Evolutionary conservation across 495 filamentous ascomycete genomes (phyloP), one percentile per base, ranked within the genome.

Genomic region (Daldinia grandis): DNA sequence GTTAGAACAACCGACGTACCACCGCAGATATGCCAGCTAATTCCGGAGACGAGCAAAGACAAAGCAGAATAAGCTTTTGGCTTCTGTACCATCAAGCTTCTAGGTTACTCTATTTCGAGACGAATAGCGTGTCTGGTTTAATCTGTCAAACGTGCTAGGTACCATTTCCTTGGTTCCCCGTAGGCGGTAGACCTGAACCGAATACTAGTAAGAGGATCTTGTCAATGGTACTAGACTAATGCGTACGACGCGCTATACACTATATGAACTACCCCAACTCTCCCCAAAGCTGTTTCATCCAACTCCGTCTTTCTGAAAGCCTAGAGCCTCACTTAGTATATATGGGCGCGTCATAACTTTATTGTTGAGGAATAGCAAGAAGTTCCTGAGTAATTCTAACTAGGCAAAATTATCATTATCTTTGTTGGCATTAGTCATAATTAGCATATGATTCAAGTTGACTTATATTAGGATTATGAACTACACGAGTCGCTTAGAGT

Each of bases 1-100:
- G 62, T 61, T 70, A 70, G 61, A 65, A 21, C 21, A 62, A 42
- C 68, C 68, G 68, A 65, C 40, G 51, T 70, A 65, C 15, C 62
- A 70, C 68, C 62, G 59, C 5, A 40, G 24, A 58, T 60, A 50
- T 64, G 56, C 56, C 67, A 65, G 28, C 24, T 28, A 38, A 55
- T 55, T 54, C 19, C 21, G 28, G 14, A 60, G 35, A 44, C 24
- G 19, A 58, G 51, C 28, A 24, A 24, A 10, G 42, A 24, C 42
- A 24, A 38, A 21, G 17, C 9, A 24, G 19, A 12, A 47, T 12
- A 47, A 47, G 42, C 42, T 47, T 47, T 57, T 19, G 31, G 21
- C 10, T 15, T 21, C 19, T 37, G 42, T 21, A 40, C 53, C 24
- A 66, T 58, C 25, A 40, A 35, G n/a, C 15, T 59, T 37, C 5